Conservation (phyloP, 495 filamentous ascomycete genomes). For the Cryomyces antarcticus region DNA sequence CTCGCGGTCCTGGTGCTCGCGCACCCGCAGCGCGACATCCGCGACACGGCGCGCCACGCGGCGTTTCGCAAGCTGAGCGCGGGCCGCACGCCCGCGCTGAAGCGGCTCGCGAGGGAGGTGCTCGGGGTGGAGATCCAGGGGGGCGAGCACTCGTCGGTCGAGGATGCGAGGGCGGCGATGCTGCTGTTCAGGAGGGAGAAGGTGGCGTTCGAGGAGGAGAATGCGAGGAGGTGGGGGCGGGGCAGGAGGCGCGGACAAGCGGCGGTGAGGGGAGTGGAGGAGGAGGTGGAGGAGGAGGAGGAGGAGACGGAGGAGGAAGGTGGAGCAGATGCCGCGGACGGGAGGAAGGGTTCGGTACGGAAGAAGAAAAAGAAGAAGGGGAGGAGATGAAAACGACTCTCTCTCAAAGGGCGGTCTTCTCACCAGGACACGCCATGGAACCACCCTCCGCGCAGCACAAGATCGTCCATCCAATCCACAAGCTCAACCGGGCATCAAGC, state of each 20-base stretch:
- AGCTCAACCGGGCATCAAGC: too few relatives aligned
- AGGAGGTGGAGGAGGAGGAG: constrained; percentile 12
- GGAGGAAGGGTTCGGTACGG: constrained; percentile 4
- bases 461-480: too few relatives aligned
- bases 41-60: constrained; percentile 65
- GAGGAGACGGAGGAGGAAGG: constrained; percentile 11
- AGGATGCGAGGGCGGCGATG: constrained; percentile 85
- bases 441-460: too few relatives aligned
- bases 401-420: too few relatives aligned
- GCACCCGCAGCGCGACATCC: constrained; percentile 54
- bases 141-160: constrained; percentile 54
- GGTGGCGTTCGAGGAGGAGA: constrained; percentile 60
- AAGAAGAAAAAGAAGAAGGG: neutral
- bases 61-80: constrained; percentile 52
- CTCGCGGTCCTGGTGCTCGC: constrained; percentile 51
- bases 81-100: constrained; percentile 61
- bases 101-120: constrained; percentile 53
- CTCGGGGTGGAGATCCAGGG: constrained; percentile 68
- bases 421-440: too few relatives aligned
- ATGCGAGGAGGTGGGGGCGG: constrained; percentile 40
- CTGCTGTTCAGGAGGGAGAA: constrained; percentile 64
- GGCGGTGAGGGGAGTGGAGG: constrained; percentile 17
- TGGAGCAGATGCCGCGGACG: constrained; percentile 8
- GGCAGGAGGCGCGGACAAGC: constrained; percentile 18
- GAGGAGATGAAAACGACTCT: neutral